These are phyloP conservation scores for Paxillus ammoniavirescens DNA, from an alignment of 768 basidiomycete species.

Conservation along the genomic window DNA sequence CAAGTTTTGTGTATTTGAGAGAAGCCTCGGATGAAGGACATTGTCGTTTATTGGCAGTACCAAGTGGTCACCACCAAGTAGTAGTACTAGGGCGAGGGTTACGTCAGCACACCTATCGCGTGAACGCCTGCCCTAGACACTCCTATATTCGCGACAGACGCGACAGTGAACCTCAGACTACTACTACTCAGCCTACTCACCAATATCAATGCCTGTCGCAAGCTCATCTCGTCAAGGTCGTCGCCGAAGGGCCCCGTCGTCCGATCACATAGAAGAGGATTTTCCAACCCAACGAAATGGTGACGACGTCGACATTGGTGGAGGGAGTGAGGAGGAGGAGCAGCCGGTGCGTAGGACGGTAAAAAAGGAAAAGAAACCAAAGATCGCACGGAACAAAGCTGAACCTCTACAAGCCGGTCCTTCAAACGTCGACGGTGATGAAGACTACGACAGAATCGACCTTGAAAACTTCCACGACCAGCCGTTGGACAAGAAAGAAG, in stretches of 20 bases:
- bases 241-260: slow-evolving; percentile 46
- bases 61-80: not conserved
- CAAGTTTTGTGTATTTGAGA: slow-evolving; percentile 22
- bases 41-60: slow-evolving; percentile 2
- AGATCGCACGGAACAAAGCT: slow-evolving; percentile 22
- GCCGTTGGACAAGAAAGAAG: slow-evolving; percentile 56
- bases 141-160: slow-evolving; percentile 19
- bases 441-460: slow-evolving; percentile 55
- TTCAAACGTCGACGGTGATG: slow-evolving; percentile 33
- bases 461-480: slow-evolving; percentile 63
- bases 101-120: slow-evolving; percentile 18
- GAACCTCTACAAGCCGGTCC: slow-evolving; percentile 21
- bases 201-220: slow-evolving; percentile 31
- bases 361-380: slow-evolving; percentile 34
- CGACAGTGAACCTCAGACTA: not conserved
- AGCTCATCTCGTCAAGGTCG: slow-evolving; percentile 39
- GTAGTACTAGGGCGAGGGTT: too few relatives aligned
- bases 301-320: slow-evolving; percentile 41
- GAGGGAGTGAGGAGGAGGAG: slow-evolving; percentile 36
- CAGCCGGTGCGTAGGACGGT: slow-evolving; percentile 34
- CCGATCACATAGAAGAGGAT: slow-evolving; percentile 60
- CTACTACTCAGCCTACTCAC: not conserved
- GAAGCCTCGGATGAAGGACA: slow-evolving; percentile 23
- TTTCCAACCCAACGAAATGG: slow-evolving; percentile 35
- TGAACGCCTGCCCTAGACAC: slow-evolving; percentile 29